These are phyloP conservation scores for Bryopsis sp. DNA, from an alignment of 139 green algal species.

Conservation along the genomic window DNA sequence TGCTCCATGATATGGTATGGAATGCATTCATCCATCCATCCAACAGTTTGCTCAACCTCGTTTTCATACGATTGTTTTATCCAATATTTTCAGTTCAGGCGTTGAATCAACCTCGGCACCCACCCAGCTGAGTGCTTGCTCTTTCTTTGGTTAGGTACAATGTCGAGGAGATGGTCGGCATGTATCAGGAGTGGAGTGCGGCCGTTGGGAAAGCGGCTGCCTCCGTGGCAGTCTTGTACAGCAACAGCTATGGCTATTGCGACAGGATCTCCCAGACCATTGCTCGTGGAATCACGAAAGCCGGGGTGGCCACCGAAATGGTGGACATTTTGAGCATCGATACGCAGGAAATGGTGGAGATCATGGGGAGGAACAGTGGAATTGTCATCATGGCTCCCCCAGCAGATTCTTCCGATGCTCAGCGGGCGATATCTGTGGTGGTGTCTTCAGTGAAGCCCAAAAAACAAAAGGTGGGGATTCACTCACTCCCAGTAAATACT, in stretches of 20 bases:
- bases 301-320: constrained; percentile 26
- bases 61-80: too few relatives aligned
- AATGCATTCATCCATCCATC: too few relatives aligned
- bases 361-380: constrained; percentile 45
- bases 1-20: too few relatives aligned
- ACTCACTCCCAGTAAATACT: background rate
- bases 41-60: too few relatives aligned
- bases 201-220: constrained; percentile 50
- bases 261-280: constrained; percentile 87
- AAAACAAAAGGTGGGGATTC: constrained; percentile 59
- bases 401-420: constrained; percentile 37
- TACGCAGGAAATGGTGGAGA: constrained; percentile 65
- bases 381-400: constrained; percentile 81
- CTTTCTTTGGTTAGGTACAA: constrained; percentile 30
- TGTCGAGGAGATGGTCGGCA: constrained; percentile 58
- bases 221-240: constrained; percentile 77
- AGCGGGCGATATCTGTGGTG: constrained; percentile 52
- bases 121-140: constrained; percentile 5
- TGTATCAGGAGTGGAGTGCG: constrained; percentile 69
- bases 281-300: constrained; percentile 91
- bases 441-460: constrained; percentile 56
- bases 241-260: constrained; percentile 82
- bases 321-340: constrained; percentile 40
- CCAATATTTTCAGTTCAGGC: too few relatives aligned
- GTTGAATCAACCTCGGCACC: too few relatives aligned